Evolutionary conservation across 1,284 basidiomycete species (phyloP).

Genomic region (Sanghuangporus baumii): DNA sequence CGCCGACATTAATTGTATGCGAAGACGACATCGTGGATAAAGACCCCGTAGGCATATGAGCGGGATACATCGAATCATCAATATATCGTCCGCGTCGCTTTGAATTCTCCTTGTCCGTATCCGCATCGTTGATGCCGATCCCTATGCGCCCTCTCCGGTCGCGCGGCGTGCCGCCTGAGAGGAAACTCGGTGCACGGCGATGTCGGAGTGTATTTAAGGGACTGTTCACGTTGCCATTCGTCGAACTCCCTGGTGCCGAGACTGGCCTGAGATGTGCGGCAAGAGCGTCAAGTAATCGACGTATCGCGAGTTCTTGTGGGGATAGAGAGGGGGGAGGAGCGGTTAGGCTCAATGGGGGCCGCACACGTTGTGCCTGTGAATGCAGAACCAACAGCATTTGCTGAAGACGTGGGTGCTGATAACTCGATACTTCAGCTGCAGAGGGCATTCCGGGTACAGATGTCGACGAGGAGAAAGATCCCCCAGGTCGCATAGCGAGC

Average conservation of each 20-base stretch:
- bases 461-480: conserved; percentile 18
- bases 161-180: conserved; percentile 63
- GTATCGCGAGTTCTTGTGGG: conserved; percentile 11
- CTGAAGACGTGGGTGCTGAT: conserved; percentile 62
- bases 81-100: conserved; percentile 12
- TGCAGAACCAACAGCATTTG: conserved; percentile 79
- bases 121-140: not conserved
- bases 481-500: conserved; percentile 40
- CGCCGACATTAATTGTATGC: not conserved
- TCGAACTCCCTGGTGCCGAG: conserved; percentile 46
- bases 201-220: conserved; percentile 33
- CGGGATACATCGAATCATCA: conserved; percentile 2
- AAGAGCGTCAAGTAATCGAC: conserved; percentile 23
- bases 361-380: conserved; percentile 52
- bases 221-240: conserved; percentile 35
- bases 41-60: not conserved
- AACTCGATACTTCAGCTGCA: conserved; percentile 41
- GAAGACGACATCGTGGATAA: not conserved
- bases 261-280: conserved; percentile 26
- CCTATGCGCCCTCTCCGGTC: conserved; percentile 73
- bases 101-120: conserved; percentile 33
- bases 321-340: conserved; percentile 36
- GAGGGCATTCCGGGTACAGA: not conserved
- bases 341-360: conserved; percentile 47
- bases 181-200: conserved; percentile 54